A percentile compares a stretch with the other conserved stretches of the same genome.
phyloP scores from a whole-genome alignment of 306 rosid genomes.

The Medicago lupulina region DNA sequence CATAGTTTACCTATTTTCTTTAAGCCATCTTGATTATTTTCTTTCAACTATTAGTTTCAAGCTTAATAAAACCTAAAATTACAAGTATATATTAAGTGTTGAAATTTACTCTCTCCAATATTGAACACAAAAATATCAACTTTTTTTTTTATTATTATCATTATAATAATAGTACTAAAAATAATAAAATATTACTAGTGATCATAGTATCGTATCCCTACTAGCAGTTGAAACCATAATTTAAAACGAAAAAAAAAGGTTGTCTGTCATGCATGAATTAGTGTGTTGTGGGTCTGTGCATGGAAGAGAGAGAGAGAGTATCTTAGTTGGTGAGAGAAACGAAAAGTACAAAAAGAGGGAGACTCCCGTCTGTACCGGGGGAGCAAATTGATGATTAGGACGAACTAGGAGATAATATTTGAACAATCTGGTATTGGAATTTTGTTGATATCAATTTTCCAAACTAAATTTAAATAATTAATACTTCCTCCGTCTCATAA shows the following conservation, averaged over 20 bases:
- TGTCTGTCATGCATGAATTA: conserved; percentile 66
- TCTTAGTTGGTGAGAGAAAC: conserved; percentile 34
- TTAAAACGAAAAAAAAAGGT: conserved; percentile 22
- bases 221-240: neutral
- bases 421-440: too few relatives aligned
- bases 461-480: too few relatives aligned
- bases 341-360: conserved; percentile 31
- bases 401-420: conserved; percentile 26
- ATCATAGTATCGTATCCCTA: conserved; percentile 13
- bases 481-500: too few relatives aligned
- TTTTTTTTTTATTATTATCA: too few relatives aligned
- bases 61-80: neutral
- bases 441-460: too few relatives aligned
- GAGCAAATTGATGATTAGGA: conserved; percentile 74
- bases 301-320: conserved; percentile 35
- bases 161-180: too few relatives aligned
- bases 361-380: conserved; percentile 74
- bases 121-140: too few relatives aligned
- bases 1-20: neutral
- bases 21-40: neutral
- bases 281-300: conserved; percentile 46
- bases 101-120: too few relatives aligned
- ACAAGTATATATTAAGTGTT: neutral
- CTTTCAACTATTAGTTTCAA: neutral
- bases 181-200: neutral